These are phyloP conservation scores for Gastrodia elata DNA, from an alignment of 106 monocot genomes.

Conservation along the genomic window DNA sequence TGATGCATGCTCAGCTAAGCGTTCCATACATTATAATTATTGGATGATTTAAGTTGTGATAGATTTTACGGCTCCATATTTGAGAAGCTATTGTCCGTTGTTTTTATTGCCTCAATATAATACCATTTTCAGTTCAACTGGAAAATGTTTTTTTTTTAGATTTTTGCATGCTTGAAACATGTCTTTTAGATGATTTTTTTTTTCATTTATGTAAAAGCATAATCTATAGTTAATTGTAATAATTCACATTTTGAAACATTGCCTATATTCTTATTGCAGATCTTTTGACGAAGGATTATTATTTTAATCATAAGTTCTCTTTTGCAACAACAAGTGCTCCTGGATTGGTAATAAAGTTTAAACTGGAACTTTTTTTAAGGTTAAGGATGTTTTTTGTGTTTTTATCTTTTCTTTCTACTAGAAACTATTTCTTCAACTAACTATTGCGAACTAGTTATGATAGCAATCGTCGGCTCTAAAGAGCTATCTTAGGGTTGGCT, in stretches of 20 bases:
- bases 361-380: not conserved
- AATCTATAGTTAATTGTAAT: conserved; percentile 5
- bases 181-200: not conserved
- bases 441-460: not conserved
- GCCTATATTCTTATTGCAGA: conserved; percentile 34
- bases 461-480: too few species aligned
- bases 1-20: not conserved
- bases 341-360: conserved; percentile 39
- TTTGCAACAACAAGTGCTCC: conserved; percentile 22
- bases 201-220: not conserved
- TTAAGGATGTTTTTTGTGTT: not conserved
- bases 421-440: not conserved
- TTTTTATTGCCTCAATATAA: not conserved
- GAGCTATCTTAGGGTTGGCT: too few species aligned
- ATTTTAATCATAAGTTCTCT: conserved; percentile 57
- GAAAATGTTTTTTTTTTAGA: not conserved
- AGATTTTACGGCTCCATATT: not conserved
- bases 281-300: conserved; percentile 73
- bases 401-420: not conserved
- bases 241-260: not conserved
- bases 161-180: not conserved
- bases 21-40: not conserved
- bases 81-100: not conserved
- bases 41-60: not conserved
- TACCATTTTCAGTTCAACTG: not conserved